phyloP scores from a whole-genome alignment of 768 basidiomycete species.

The Rhodotorula sphaerocarpa region DNA sequence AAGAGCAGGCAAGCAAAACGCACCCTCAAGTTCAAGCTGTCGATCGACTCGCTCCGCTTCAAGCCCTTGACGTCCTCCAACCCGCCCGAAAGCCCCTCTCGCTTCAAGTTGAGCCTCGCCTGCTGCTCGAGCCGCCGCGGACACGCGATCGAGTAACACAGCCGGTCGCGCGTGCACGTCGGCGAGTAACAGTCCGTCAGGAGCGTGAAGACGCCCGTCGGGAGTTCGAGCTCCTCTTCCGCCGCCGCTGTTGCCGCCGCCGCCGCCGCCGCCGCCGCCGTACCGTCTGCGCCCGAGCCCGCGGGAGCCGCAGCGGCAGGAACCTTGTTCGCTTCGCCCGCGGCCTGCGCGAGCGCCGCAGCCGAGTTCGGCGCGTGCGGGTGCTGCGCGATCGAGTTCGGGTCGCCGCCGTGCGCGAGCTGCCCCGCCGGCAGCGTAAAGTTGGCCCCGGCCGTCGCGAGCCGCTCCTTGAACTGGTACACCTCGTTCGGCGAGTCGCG shows the following conservation, averaged over 20 bases:
- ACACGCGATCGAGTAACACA: slow-evolving; percentile 98
- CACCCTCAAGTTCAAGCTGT: slow-evolving; percentile 71
- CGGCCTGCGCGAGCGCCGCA: slow-evolving; percentile 13
- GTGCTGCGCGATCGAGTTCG: slow-evolving; percentile 5
- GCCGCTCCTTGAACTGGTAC: slow-evolving; percentile 80
- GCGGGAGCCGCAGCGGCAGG: neutral
- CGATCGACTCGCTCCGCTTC: slow-evolving; percentile 62
- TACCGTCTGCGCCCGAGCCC: neutral
- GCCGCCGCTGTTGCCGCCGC: slow-evolving; percentile 7
- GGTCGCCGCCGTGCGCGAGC: slow-evolving; percentile 3
- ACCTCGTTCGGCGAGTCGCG: slow-evolving; percentile 79
- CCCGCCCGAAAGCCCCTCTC: slow-evolving; percentile 81
- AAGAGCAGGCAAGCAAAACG: slow-evolving; percentile 25
- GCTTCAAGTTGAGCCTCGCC: slow-evolving; percentile 50
- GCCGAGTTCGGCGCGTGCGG: slow-evolving; percentile 20
- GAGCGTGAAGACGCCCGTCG: slow-evolving; percentile 89
- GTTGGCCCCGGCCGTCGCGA: slow-evolving; percentile 72
- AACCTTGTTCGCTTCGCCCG: neutral
- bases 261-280: neutral
- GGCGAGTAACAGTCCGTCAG: slow-evolving; percentile 97
- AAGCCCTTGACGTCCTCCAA: slow-evolving; percentile 50
- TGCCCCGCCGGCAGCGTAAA: slow-evolving; percentile 6
- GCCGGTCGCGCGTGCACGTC: slow-evolving; percentile 80
- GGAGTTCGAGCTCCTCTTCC: slow-evolving; percentile 49
- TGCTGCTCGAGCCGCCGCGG: slow-evolving; percentile 79